These are phyloP conservation scores for Fusarium newnesense DNA, from an alignment of 2,329 filamentous ascomycete species.

Conservation along the genomic window DNA sequence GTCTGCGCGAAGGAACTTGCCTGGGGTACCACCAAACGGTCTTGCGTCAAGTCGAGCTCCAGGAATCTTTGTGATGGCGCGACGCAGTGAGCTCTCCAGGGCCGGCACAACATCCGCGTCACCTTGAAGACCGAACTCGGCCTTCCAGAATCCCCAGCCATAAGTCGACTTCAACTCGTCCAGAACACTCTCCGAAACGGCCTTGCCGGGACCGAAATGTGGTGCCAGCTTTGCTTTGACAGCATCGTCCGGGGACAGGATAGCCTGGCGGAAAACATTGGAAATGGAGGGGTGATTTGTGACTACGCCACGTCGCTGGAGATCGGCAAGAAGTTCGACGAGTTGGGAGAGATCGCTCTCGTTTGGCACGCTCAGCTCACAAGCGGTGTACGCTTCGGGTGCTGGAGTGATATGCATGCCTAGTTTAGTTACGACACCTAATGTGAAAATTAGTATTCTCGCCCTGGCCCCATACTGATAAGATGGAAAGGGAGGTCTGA, in stretches of 20 bases:
- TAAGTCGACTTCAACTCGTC: accelerated
- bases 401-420: not conserved
- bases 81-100: not conserved
- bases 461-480: accelerated
- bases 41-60: not conserved
- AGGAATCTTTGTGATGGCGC: not conserved
- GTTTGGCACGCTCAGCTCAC: not conserved
- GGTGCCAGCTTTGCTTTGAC: not conserved
- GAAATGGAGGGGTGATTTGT: not conserved
- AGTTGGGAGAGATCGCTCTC: not conserved
- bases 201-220: not conserved
- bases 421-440: not conserved
- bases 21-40: not conserved
- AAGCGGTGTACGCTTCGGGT: not conserved
- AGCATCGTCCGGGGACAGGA: not conserved
- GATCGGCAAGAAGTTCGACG: not conserved
- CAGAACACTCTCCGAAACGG: not conserved
- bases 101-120: not conserved
- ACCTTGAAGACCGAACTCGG: not conserved
- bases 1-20: not conserved
- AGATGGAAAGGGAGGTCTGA: accelerated
- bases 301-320: not conserved
- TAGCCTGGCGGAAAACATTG: not conserved
- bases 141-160: not conserved
- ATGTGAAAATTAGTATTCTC: not conserved